phyloP scores from a whole-genome alignment of 1,284 basidiomycete genomes.

The Melampsora americana region DNA sequence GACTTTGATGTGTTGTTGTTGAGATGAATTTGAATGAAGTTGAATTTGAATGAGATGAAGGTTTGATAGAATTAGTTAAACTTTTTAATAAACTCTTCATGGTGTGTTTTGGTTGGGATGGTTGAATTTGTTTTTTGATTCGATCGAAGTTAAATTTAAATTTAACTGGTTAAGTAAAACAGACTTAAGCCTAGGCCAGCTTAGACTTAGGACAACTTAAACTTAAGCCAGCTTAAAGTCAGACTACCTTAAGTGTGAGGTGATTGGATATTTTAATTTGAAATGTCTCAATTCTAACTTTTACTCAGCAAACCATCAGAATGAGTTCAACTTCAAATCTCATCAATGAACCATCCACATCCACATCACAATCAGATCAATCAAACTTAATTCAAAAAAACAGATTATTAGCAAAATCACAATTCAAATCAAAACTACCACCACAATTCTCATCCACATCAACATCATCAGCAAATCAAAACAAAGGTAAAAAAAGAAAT shows the following conservation, averaged over 20 bases:
- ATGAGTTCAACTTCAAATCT: no score
- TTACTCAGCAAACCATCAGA: no score
- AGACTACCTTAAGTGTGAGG: no score
- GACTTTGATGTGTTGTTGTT: not conserved
- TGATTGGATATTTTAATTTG: no score
- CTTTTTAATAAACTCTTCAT: not conserved
- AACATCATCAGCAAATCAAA: no score
- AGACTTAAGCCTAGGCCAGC: no score
- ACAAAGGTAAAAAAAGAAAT: no score
- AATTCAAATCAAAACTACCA: not conserved
- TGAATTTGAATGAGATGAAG: not conserved
- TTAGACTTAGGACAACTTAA: no score
- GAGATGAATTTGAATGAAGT: constrained; percentile 3
- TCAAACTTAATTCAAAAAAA: not conserved
- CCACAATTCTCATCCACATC: not conserved
- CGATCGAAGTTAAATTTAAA: not conserved
- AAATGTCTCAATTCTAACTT: no score
- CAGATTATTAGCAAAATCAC: not conserved
- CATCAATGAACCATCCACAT: no score
- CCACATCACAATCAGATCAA: not conserved
- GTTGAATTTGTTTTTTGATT: not conserved
- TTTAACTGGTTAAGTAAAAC: no score
- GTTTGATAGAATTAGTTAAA: not conserved
- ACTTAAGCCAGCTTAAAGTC: no score
- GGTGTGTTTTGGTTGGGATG: not conserved